Base-by-base conservation (phyloP, 2,329 filamentous ascomycete genomes). In the Didymella keratinophila region DNA sequence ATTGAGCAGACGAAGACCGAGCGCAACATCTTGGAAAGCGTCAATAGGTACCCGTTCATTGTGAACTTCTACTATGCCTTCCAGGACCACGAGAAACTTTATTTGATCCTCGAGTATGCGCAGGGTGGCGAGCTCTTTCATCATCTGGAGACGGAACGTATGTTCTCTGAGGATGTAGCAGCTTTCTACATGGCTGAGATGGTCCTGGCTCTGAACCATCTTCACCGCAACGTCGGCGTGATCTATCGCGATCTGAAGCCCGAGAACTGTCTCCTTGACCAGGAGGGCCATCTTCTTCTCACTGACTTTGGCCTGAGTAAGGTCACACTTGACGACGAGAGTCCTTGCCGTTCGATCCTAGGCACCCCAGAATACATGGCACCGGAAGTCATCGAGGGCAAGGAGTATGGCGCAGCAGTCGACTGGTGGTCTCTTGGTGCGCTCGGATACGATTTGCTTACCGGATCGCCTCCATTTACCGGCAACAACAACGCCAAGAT, bases 131-230 rank as follows among this genome's bases (percentile, higher is more conserved):
- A 99, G 78, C 84, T 99, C 6, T 99, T 99, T 76, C 93, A 91
- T n/a, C 94, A 98, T 72, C 84, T 99, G 25, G 92, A 89, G 58
- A 90, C 92, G 65, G 93, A 98, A 76, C 91, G 92, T 76, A 98
- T 98, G 91, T 98, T 99, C 68, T 85, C 90, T 14, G 94, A 98
- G 78, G 84, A 91, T 16, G 90, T 90, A 2, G 91, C 94, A 0
- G 92, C 93, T 1, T 99, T 98, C 78, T 99, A 99, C 84, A 96
- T 98, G 91, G 96, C 93, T 0, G 93, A 99, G 80, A 96, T 99
- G 88, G 88, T 97, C 4, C 86, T 99, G 23, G 96, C 95, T 28
- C 86, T 99, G 45, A 92, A 94, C 76, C 93, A 99, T 77, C 85
- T 99, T 25, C 95, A 99, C 79, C 88, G 91, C 67, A 93, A 90